phyloP scores from a whole-genome alignment of 208 protist genomes.

The Acanthamoeba sp. region DNA sequence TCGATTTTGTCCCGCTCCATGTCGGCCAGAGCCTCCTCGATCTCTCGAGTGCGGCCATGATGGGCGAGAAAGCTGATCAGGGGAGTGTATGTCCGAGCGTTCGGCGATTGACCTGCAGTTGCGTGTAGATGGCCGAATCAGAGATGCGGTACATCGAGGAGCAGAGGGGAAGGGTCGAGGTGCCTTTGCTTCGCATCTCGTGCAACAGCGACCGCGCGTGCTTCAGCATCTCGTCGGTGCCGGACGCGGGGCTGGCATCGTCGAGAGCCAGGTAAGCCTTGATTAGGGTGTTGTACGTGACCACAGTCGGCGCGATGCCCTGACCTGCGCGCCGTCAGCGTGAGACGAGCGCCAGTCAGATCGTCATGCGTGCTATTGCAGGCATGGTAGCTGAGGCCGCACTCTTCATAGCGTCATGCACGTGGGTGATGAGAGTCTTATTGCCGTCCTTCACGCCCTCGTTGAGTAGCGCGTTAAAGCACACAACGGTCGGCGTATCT shows the following conservation, averaged over 20 bases:
- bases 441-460: background rate
- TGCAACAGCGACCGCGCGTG: background rate
- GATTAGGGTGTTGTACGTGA: slow-evolving; percentile 26
- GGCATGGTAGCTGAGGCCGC: too few species aligned
- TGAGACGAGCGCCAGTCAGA: too few species aligned
- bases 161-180: background rate
- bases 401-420: background rate
- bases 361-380: too few species aligned
- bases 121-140: too few species aligned
- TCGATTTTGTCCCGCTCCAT: background rate
- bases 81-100: background rate
- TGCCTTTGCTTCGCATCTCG: background rate
- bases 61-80: background rate
- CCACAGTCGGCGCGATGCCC: background rate
- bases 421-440: background rate
- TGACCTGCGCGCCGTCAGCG: background rate
- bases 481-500: too few species aligned
- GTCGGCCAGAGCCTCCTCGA: background rate
- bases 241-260: background rate
- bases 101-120: too few species aligned
- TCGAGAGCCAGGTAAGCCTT: background rate
- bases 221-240: background rate
- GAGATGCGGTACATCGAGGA: too few species aligned
- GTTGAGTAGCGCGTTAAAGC: background rate
- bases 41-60: background rate